Conservation (phyloP, 2,329 filamentous ascomycete species). For the Diplodia sapinea region DNA sequence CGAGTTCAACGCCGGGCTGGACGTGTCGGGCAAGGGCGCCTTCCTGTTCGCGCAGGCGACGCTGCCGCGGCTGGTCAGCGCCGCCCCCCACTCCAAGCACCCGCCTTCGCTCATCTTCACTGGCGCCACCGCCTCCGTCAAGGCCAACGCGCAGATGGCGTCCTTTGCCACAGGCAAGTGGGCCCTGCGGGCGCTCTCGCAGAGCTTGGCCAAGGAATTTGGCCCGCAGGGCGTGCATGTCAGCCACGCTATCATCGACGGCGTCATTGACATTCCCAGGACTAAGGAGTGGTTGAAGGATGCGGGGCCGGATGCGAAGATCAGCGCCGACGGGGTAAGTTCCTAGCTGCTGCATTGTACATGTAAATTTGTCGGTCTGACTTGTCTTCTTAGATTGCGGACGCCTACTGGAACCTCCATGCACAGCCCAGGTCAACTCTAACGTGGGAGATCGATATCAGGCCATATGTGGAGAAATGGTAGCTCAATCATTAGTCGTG, state of each 20-base stretch:
- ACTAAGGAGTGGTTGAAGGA: conserved; percentile 66
- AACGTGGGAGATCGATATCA: conserved; percentile 79
- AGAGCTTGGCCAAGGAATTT: conserved; percentile 82
- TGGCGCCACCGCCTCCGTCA: conserved; percentile 80
- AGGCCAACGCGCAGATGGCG: conserved; percentile 71
- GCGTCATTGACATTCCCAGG: conserved; percentile 79
- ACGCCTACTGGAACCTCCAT: conserved; percentile 84
- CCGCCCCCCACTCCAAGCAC: conserved; percentile 54
- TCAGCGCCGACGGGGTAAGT: conserved; percentile 75
- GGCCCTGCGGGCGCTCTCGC: conserved; percentile 73
- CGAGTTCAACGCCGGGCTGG: conserved; percentile 60
- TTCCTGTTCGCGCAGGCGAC: conserved; percentile 76
- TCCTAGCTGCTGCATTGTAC: conserved; percentile 5
- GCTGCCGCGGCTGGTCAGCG: conserved; percentile 70
- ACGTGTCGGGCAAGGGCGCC: conserved; percentile 63
- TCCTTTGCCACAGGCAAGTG: conserved; percentile 82
- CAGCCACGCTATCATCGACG: conserved; percentile 81
- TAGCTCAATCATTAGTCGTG: conserved; percentile 46
- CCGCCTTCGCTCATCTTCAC: conserved; percentile 85
- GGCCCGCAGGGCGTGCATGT: conserved; percentile 84
- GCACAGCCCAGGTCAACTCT: conserved; percentile 79
- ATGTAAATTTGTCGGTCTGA: conserved; percentile 29
- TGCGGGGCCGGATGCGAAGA: conserved; percentile 67
- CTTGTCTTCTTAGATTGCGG: conserved; percentile 70
- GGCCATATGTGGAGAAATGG: conserved; percentile 85